Percentiles rank a stretch among this genome's conserved stretches.
Conservation (phyloP, 225 moss, liverwort and hornwort species). For the Pseudisothecium myosuroides region DNA sequence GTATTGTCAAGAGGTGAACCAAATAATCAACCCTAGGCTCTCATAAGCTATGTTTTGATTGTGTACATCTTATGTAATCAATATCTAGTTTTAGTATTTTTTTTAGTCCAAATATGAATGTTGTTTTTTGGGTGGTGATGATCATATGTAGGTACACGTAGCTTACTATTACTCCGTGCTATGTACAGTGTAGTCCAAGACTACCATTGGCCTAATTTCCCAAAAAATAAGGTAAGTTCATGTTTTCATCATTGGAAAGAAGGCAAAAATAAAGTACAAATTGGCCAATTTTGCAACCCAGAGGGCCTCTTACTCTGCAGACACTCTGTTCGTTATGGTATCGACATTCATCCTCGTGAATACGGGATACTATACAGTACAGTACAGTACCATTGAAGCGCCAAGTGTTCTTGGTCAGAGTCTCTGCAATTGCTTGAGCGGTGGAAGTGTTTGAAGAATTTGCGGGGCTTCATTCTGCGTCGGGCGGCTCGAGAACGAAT, state of each 20-base stretch:
- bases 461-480: not conserved
- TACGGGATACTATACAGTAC: too few species aligned
- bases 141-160: not conserved
- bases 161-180: not conserved
- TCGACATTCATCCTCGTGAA: not conserved
- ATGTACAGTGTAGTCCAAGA: too few species aligned
- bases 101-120: not conserved
- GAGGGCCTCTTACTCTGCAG: too few species aligned
- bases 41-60: not conserved
- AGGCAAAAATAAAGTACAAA: too few species aligned
- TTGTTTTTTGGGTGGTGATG: not conserved
- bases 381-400: not conserved
- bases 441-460: not conserved
- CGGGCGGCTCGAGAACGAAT: not conserved
- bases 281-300: not conserved
- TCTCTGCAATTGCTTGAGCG: not conserved
- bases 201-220: too few species aligned
- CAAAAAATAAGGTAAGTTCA: too few species aligned
- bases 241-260: too few species aligned
- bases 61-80: not conserved
- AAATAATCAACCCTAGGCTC: not conserved
- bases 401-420: not conserved
- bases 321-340: not conserved
- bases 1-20: not conserved
- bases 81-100: not conserved